Evolutionary conservation across 2,329 filamentous ascomycete genomes (phyloP), one percentile per base, ranked within the genome.

Genomic region (Daldinia eschscholtzii): DNA sequence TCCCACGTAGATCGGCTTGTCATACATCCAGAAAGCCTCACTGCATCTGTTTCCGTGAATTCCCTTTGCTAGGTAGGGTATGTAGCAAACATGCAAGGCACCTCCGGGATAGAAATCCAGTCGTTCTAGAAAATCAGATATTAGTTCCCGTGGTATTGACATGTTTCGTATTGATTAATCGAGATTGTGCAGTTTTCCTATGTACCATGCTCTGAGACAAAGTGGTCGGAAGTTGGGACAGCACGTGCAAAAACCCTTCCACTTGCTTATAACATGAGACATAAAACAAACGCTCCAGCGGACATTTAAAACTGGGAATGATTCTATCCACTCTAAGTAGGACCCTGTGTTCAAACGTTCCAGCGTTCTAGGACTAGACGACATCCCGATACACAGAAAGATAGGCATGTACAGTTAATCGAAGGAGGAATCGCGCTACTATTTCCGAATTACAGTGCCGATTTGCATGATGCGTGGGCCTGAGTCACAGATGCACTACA

Each of bases 121-220:
- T 37, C 33, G 18, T 65, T 61, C 50, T 63, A 58, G 64, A 69
- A 64, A 39, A 10, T 30, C 33, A 60, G 55, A 55, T 30, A 55
- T 20, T 20, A 60, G 46, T 18, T 39, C 46, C 39, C 35, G 33
- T 56, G 10, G 28, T 26, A 42, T 62, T 65, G 61, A 58, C 44
- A 15, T 63, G 69, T 71, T 70, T 71, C 66, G 50, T 20, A 56
- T 71, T 57, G 41, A 71, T 69, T 65, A 66, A 69, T 67, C 57
- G 42, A 66, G 57, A 63, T 61, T 56, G 55, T 53, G 56, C 28
- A 56, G 55, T 20, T 41, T 46, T 52, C 52, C 44, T 15, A 61
- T 37, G 20, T 7, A 52, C 55, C 20, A 58, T 35, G 4, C 41
- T 57, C 48, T 30, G 57, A 70, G 66, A 67, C 66, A 70, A 30